Evolutionary conservation across 2,329 filamentous ascomycete genomes (phyloP).

Genomic region (Claviceps quebecensis): DNA sequence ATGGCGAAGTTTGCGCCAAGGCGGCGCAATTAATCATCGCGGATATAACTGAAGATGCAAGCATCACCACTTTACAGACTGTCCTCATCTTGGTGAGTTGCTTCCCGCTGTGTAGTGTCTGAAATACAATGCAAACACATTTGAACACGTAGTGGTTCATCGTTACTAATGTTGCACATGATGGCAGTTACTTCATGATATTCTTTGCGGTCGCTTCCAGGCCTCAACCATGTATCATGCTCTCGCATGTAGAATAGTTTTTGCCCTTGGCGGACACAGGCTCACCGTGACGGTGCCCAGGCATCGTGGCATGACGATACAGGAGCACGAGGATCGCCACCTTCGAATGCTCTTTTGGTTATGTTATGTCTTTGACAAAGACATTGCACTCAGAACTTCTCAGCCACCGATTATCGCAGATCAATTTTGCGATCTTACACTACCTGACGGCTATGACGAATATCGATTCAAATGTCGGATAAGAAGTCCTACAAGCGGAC

Average conservation of each 20-base stretch:
- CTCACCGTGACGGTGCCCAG: constrained; percentile 7
- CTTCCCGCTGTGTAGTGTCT: too few relatives aligned
- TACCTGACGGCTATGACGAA: constrained; percentile 24
- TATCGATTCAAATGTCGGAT: constrained; percentile 9
- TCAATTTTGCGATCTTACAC: constrained; percentile 36
- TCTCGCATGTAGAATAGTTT: constrained; percentile 32
- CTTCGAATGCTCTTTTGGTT: constrained; percentile 38
- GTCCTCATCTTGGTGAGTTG: constrained; percentile 32
- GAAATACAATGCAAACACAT: too few relatives aligned
- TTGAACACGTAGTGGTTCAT: neutral
- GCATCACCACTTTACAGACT: constrained; percentile 29
- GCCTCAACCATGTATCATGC: constrained; percentile 29
- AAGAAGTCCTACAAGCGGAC: neutral
- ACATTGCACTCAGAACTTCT: constrained; percentile 37
- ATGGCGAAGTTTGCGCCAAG: constrained; percentile 25
- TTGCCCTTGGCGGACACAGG: constrained; percentile 33
- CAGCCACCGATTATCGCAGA: constrained; percentile 37
- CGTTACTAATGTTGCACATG: neutral
- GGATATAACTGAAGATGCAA: constrained; percentile 28
- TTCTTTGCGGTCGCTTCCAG: constrained; percentile 32
- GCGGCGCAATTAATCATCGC: constrained; percentile 28
- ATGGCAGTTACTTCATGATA: constrained; percentile 26
- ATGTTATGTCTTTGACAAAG: constrained; percentile 40
- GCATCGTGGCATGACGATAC: constrained; percentile 6
- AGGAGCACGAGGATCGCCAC: constrained; percentile 18